Conservation (phyloP, 176 grass and related monocot genomes). For the Tillandsia fasciculata region DNA sequence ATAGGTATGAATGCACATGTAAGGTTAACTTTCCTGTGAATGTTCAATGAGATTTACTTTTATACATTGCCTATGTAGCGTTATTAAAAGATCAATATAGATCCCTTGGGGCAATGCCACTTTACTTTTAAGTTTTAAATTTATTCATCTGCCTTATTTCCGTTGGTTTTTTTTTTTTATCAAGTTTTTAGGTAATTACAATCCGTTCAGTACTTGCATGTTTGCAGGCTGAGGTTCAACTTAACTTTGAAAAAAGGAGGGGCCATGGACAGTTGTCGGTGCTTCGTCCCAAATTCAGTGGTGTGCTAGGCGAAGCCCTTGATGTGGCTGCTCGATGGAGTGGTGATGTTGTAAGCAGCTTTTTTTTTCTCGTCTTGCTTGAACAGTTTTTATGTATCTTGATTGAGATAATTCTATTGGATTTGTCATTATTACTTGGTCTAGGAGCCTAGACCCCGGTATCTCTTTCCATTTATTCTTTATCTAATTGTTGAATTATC, state of each 20-base stretch:
- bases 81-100: no score
- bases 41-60: no score
- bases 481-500: no score
- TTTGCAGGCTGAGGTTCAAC: slow-evolving; percentile 88
- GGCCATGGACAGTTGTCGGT: slow-evolving; percentile 90
- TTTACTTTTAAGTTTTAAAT: neutral
- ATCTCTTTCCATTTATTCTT: neutral
- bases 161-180: neutral
- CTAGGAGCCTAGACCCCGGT: neutral
- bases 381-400: no score
- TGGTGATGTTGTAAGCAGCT: slow-evolving; percentile 90
- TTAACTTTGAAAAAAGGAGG: slow-evolving; percentile 99
- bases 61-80: no score
- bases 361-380: slow-evolving; percentile 15
- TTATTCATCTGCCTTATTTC: neutral
- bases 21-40: no score
- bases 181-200: neutral
- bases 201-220: slow-evolving; percentile 10
- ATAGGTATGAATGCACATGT: no score
- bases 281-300: slow-evolving; percentile 88
- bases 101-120: neutral
- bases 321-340: slow-evolving; percentile 98
- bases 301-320: slow-evolving; percentile 83
- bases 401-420: neutral
- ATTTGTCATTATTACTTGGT: neutral